A percentile compares a stretch with the other conserved stretches of the same genome.
phyloP scores from a whole-genome alignment of 768 basidiomycete genomes.

The Paxillus ammoniavirescens region DNA sequence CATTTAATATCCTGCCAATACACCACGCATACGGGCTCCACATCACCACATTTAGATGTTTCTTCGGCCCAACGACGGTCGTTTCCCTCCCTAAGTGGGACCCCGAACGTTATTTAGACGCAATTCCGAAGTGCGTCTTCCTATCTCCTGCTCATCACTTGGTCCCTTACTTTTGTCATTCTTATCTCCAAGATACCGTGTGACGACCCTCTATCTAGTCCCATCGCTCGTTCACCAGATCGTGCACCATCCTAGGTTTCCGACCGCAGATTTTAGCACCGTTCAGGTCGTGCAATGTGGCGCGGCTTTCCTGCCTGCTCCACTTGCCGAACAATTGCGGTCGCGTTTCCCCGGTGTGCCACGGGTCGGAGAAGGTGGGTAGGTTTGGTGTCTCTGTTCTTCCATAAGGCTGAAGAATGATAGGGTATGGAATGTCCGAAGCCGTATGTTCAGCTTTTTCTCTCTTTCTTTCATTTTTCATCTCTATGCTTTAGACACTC shows the following conservation, averaged over 20 bases:
- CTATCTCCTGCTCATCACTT: neutral
- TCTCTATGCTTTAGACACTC: constrained; percentile 46
- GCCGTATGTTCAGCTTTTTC: constrained; percentile 38
- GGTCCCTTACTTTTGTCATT: neutral
- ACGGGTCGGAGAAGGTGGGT: constrained; percentile 46
- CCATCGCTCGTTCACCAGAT: constrained; percentile 69
- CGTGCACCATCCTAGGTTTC: constrained; percentile 48
- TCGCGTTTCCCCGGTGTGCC: constrained; percentile 35
- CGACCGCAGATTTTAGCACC: constrained; percentile 51
- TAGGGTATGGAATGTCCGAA: constrained; percentile 77
- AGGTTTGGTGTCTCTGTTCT: neutral
- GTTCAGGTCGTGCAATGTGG: constrained; percentile 47
- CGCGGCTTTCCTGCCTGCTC: constrained; percentile 66
- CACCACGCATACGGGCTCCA: constrained; percentile 70
- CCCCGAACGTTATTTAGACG: constrained; percentile 44
- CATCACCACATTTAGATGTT: constrained; percentile 45
- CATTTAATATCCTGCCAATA: constrained; percentile 62
- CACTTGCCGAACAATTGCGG: constrained; percentile 44
- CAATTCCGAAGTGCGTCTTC: constrained; percentile 55
- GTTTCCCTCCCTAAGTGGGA: constrained; percentile 66
- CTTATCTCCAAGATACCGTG: constrained; percentile 44
- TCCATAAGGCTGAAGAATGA: constrained; percentile 2
- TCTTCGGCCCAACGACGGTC: constrained; percentile 44
- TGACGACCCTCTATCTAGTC: constrained; percentile 49
- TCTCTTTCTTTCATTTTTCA: neutral